These are phyloP conservation scores for Ascochyta viciae-villosae DNA, from an alignment of 2,329 filamentous ascomycete species.

Conservation along the genomic window DNA sequence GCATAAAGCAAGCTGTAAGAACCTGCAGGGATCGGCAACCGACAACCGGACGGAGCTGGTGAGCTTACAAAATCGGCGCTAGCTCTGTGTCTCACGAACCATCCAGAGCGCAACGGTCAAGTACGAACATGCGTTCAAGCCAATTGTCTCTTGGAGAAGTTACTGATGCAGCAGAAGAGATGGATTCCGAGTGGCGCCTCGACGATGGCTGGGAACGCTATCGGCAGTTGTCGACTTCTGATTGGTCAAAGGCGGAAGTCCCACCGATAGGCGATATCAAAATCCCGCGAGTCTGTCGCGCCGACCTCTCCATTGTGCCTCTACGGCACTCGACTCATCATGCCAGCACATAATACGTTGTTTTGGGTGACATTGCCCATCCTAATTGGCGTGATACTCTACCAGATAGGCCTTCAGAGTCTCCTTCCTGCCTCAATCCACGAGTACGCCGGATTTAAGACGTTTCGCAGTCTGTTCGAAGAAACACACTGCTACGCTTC, in stretches of 20 bases:
- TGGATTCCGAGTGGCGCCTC: background rate
- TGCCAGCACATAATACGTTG: conserved; percentile 30
- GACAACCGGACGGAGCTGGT: background rate
- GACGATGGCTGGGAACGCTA: conserved; percentile 1
- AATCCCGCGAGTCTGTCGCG: background rate
- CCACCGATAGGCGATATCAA: conserved; percentile 15
- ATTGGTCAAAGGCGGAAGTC: conserved; percentile 10
- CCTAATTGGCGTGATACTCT: conserved; percentile 37
- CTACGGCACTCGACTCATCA: conserved; percentile 9
- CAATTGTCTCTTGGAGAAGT: background rate
- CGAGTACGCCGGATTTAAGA: conserved; percentile 26
- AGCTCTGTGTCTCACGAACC: background rate
- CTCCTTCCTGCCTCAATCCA: conserved; percentile 25
- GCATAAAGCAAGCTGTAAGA: conserved; percentile 1
- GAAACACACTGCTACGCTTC: conserved; percentile 54
- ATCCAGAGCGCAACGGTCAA: background rate
- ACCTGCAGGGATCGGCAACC: conserved; percentile 2
- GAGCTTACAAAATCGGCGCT: conserved; percentile 3
- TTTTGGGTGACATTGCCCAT: conserved; percentile 37
- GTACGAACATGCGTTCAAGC: conserved; percentile 1
- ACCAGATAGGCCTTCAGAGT: conserved; percentile 33
- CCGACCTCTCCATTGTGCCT: conserved; percentile 10
- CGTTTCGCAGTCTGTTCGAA: conserved; percentile 34
- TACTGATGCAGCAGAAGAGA: background rate
- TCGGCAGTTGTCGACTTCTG: conserved; percentile 3